These are phyloP conservation scores for Chrysanthemum seticuspe DNA, from an alignment of 129 eudicot genomes.

Conservation along the genomic window DNA sequence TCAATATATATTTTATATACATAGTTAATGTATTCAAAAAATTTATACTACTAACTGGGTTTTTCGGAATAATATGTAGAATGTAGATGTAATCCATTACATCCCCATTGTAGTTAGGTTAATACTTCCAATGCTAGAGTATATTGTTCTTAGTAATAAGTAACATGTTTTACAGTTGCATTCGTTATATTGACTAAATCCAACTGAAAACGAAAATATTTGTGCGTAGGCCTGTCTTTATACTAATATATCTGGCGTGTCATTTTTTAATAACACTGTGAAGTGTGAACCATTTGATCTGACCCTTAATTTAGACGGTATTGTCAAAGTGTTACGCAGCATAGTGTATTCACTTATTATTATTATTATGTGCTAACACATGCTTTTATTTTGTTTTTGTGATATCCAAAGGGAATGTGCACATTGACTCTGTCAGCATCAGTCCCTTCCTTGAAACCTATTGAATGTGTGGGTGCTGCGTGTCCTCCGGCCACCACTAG, in stretches of 20 bases:
- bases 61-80: too few relatives aligned
- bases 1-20: too few relatives aligned
- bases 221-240: too few relatives aligned
- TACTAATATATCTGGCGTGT: too few relatives aligned
- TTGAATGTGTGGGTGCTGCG: conserved; percentile 60
- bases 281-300: too few relatives aligned
- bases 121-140: not conserved
- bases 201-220: not conserved
- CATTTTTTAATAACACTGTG: too few relatives aligned
- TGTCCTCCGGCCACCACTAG: conserved; percentile 66
- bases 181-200: not conserved
- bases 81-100: too few relatives aligned
- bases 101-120: too few relatives aligned
- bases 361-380: conserved; percentile 4
- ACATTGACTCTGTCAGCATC: conserved; percentile 74
- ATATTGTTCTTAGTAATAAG: not conserved
- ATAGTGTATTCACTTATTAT: not conserved
- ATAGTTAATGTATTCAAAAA: too few relatives aligned
- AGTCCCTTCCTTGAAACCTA: conserved; percentile 63
- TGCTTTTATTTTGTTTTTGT: not conserved
- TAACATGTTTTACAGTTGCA: not conserved
- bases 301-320: not conserved
- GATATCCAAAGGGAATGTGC: conserved; percentile 58
- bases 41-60: too few relatives aligned
- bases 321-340: not conserved